Base-by-base conservation (phyloP, 176 grass and related monocot genomes). In the Calamus simplicifolius region DNA sequence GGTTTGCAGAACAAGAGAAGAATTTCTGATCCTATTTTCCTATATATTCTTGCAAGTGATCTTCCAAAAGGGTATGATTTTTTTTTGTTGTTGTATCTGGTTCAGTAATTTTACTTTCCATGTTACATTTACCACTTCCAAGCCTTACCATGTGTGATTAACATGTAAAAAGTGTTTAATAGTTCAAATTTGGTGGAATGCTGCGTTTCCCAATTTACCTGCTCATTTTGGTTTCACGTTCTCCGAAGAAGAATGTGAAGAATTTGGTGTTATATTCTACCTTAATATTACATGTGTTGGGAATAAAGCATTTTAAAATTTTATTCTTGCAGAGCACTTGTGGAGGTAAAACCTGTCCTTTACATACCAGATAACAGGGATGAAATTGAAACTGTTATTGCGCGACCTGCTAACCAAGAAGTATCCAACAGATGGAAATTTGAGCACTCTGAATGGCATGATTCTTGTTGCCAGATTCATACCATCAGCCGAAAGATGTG, bases 51-150 rank as follows among this genome's bases (percentile, higher is more conserved):
- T 58, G 83, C 87, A 53, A 56, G 83, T 16, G 83, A 78, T 75
- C 83, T 96, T 58, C 92, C 86, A 19, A 96, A 96, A 90, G 87
- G 83, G 92, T 97, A 85, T 54, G 65, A 30, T 25, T 48, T 15
- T 49, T 48, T 23, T 23, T 23, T 59, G 25, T 27, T 25, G 10
- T 43, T 8, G 3, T 43, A 43, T 43, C 12, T 43, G 35, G 35
- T 43, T 43, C 7, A 43, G 8, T 12, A 43, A 43, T 43, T 43
- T 43, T 43, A 43, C 35, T 12, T 13, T 43, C 35, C 8, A 43
- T 23, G 21, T 23, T 23, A 23, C 21, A 23, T 43, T 43, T 43
- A 12, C 2, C 8, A 43, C 12, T 43, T 43, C 35, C 35, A 13
- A 43, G 35, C 35, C 12, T 3, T 43, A 43, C 12, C 35, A 13